These are phyloP conservation scores for Neurospora africana DNA, from an alignment of 495 filamentous ascomycete species.

Conservation along the genomic window DNA sequence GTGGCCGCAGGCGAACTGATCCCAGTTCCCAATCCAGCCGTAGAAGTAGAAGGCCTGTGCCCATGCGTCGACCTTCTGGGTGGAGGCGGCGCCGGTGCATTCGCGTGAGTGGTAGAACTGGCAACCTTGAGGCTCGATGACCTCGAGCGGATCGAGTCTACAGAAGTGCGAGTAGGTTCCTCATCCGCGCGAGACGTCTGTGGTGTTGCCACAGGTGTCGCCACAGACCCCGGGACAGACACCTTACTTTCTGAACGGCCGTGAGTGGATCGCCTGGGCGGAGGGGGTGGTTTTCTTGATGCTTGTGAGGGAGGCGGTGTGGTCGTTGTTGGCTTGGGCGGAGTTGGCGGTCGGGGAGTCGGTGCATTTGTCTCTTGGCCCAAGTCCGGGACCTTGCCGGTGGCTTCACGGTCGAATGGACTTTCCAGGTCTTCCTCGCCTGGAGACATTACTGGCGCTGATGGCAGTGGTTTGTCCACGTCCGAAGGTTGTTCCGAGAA, in stretches of 20 bases:
- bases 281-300: constrained; percentile 33
- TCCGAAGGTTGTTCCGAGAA: constrained; percentile 23
- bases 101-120: background rate
- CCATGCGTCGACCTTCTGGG: constrained; percentile 30
- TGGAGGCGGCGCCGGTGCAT: constrained; percentile 33
- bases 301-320: constrained; percentile 6
- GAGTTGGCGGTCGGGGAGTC: constrained; percentile 20
- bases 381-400: constrained; percentile 31
- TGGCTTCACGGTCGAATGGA: constrained; percentile 34
- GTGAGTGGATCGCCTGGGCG: constrained; percentile 37
- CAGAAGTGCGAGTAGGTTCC: constrained; percentile 27
- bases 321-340: constrained; percentile 19
- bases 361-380: constrained; percentile 17
- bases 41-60: constrained; percentile 15
- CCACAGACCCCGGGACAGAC: constrained; percentile 13
- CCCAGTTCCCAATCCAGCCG: background rate
- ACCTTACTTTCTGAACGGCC: constrained; percentile 28
- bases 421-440: constrained; percentile 27
- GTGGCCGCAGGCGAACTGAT: constrained; percentile 7
- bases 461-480: constrained; percentile 40
- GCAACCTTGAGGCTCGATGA: constrained; percentile 28
- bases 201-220: background rate
- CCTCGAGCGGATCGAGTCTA: constrained; percentile 33
- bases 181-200: constrained; percentile 22
- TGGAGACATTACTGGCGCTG: constrained; percentile 32